A percentile compares a stretch with the other conserved stretches of the same genome.
phyloP scores from a whole-genome alignment of 768 basidiomycete species.

The Omphalotus guepiniiformis region DNA sequence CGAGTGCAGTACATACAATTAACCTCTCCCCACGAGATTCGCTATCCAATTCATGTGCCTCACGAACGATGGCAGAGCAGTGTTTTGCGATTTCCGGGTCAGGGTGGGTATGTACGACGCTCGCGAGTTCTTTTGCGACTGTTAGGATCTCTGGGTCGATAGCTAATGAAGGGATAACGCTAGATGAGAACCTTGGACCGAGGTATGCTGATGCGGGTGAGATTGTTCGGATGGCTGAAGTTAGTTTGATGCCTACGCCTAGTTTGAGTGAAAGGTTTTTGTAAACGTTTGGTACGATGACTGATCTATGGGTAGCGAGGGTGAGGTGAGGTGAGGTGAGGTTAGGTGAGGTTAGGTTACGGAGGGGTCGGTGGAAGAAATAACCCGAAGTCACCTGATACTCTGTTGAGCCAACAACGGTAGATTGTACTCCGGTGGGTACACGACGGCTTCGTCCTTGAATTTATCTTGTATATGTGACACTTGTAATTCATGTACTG shows the following conservation, averaged over 20 bases:
- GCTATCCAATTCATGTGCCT: slow-evolving; percentile 44
- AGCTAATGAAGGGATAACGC: slow-evolving; percentile 45
- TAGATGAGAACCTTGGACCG: slow-evolving; percentile 50
- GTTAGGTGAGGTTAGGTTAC: too few species aligned
- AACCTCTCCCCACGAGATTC: slow-evolving; percentile 45
- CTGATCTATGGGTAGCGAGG: slow-evolving; percentile 36
- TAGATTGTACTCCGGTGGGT: slow-evolving; percentile 36
- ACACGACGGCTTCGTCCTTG: slow-evolving; percentile 35
- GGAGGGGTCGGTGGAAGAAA: background rate
- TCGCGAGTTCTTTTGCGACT: slow-evolving; percentile 53
- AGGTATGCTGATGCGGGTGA: slow-evolving; percentile 56
- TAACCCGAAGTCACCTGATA: slow-evolving; percentile 33
- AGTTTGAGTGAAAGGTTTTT: slow-evolving; percentile 48
- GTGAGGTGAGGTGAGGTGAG: too few species aligned
- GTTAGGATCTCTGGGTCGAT: slow-evolving; percentile 47
- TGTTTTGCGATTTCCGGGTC: slow-evolving; percentile 51
- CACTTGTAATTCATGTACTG: slow-evolving; percentile 54
- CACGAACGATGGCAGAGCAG: slow-evolving; percentile 49
- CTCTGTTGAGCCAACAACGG: slow-evolving; percentile 50
- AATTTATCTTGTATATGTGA: slow-evolving; percentile 48
- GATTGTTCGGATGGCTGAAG: slow-evolving; percentile 54
- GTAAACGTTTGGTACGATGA: slow-evolving; percentile 44
- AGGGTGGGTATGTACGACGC: slow-evolving; percentile 42
- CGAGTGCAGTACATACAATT: slow-evolving; percentile 54
- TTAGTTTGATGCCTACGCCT: slow-evolving; percentile 51